Evolutionary conservation across 1,284 basidiomycete species (phyloP).

Genomic region (Mycena citricolor): DNA sequence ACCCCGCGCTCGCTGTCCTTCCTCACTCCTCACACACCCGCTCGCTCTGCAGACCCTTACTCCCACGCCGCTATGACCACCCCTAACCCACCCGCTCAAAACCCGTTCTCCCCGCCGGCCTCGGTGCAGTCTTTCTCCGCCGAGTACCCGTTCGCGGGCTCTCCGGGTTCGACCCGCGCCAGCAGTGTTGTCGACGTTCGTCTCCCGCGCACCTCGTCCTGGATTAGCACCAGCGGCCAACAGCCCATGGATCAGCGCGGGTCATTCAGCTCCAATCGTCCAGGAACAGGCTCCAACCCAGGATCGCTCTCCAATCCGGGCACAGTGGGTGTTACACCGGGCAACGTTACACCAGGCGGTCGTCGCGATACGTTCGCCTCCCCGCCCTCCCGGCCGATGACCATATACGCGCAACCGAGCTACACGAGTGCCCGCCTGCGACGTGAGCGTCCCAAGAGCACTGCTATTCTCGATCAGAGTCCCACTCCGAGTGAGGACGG

Average conservation of each 20-base stretch:
- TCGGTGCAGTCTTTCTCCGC: neutral
- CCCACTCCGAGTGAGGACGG: neutral
- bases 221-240: slow-evolving; percentile 22
- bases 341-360: too few relatives aligned
- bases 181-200: slow-evolving; percentile 27
- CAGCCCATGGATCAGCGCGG: slow-evolving; percentile 18
- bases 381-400: neutral
- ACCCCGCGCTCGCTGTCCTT: slow-evolving; percentile 19
- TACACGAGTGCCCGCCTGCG: slow-evolving; percentile 12
- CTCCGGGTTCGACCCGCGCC: neutral
- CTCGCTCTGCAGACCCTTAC: slow-evolving; percentile 35
- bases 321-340: too few relatives aligned
- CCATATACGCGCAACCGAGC: neutral
- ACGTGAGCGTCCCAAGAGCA: neutral
- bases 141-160: slow-evolving; percentile 15
- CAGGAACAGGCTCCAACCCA: slow-evolving; percentile 1
- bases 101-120: neutral
- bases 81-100: slow-evolving; percentile 32
- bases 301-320: too few relatives aligned
- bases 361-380: neutral
- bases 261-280: too few relatives aligned
- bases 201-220: slow-evolving; percentile 29
- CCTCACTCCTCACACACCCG: slow-evolving; percentile 19
- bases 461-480: neutral
- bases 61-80: slow-evolving; percentile 38